Conservation (phyloP, 169 alveolate genomes). For the Fabrea salina region DNA sequence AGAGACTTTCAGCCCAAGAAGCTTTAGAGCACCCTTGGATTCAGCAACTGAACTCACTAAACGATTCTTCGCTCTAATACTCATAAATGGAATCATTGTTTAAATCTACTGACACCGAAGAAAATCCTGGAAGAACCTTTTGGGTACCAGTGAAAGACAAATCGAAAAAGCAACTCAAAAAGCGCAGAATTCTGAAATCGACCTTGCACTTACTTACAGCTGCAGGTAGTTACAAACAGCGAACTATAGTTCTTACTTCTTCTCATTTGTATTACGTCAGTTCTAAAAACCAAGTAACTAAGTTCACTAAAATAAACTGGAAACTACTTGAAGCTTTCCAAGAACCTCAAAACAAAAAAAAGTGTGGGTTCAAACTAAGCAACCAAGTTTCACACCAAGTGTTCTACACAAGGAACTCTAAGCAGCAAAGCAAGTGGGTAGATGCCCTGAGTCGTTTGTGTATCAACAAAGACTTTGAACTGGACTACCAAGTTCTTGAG, state of each 20-base stretch:
- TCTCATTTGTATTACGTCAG: not conserved
- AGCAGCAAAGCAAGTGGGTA: not conserved
- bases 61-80: not conserved
- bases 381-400: not conserved
- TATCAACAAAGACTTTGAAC: not conserved
- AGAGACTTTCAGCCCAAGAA: not conserved
- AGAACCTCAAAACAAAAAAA: not conserved
- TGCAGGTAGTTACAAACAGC: not conserved
- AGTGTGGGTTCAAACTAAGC: constrained; percentile 3
- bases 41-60: not conserved
- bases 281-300: too few species aligned
- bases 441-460: not conserved
- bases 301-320: not conserved
- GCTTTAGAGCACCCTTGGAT: constrained; percentile 24
- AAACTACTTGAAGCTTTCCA: constrained; percentile 10
- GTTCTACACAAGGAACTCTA: not conserved
- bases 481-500: not conserved
- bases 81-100: not conserved
- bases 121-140: not conserved
- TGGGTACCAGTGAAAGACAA: not conserved
- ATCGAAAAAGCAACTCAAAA: not conserved
- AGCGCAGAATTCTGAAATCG: not conserved
- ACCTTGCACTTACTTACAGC: too few species aligned
- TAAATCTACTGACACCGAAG: not conserved
- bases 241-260: not conserved